A percentile compares a stretch with the other conserved stretches of the same genome.
Conservation (phyloP, 495 filamentous ascomycete species). For the Lindgomyces ingoldianus region DNA sequence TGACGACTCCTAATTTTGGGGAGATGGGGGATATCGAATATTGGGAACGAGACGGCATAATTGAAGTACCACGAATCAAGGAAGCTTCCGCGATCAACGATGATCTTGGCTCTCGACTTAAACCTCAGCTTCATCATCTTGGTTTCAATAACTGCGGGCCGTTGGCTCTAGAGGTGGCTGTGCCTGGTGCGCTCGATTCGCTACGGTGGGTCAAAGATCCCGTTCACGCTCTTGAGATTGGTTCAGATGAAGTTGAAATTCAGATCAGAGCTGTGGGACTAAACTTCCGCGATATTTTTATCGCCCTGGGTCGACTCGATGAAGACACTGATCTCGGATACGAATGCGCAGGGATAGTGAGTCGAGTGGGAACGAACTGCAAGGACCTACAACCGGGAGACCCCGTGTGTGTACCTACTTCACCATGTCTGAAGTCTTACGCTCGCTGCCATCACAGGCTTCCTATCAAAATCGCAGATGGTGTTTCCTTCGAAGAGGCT, state of each 20-base stretch:
- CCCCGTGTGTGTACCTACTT: neutral
- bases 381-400: neutral
- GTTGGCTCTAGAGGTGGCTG: too few species aligned
- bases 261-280: slow-evolving; percentile 16
- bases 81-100: too few species aligned
- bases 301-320: slow-evolving; percentile 10
- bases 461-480: neutral
- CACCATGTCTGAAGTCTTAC: neutral
- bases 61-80: too few species aligned
- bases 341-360: slow-evolving; percentile 11
- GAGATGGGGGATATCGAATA: too few species aligned
- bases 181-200: neutral
- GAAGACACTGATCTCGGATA: slow-evolving; percentile 1
- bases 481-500: neutral
- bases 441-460: neutral
- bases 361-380: neutral
- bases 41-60: too few species aligned
- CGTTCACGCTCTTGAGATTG: neutral
- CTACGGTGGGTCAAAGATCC: neutral
- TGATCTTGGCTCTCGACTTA: too few species aligned
- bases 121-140: too few species aligned
- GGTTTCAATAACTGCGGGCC: too few species aligned
- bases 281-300: slow-evolving; percentile 14
- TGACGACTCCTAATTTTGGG: too few species aligned
- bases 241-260: slow-evolving; percentile 16